These are phyloP conservation scores for Phanerochaete carnosa DNA, from an alignment of 768 basidiomycete genomes.

Conservation along the genomic window DNA sequence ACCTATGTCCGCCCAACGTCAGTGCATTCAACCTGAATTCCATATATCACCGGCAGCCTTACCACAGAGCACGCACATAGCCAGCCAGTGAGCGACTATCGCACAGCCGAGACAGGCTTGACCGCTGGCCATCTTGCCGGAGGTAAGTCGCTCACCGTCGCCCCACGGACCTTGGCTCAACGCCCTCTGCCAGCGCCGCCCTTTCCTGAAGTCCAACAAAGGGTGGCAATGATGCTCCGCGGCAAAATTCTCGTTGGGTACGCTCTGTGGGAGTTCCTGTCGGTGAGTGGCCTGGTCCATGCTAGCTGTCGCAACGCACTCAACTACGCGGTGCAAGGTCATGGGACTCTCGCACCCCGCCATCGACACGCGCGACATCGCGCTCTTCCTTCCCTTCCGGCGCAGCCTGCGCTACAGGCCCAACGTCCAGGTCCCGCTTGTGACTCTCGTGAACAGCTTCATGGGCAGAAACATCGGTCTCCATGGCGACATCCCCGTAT, in stretches of 20 bases:
- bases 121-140: slow-evolving; percentile 34
- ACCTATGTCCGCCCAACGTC: slow-evolving; percentile 54
- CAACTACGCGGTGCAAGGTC: slow-evolving; percentile 30
- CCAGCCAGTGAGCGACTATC: slow-evolving; percentile 44
- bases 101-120: slow-evolving; percentile 45
- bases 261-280: slow-evolving; percentile 49
- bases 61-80: slow-evolving; percentile 25
- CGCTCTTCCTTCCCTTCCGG: slow-evolving; percentile 48
- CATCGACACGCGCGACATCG: slow-evolving; percentile 51
- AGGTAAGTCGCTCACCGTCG: slow-evolving; percentile 27
- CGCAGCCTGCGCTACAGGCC: slow-evolving; percentile 36
- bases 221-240: slow-evolving; percentile 38
- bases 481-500: slow-evolving; percentile 37
- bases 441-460: slow-evolving; percentile 40
- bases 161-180: neutral
- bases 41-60: neutral
- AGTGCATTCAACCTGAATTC: slow-evolving; percentile 16
- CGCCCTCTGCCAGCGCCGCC: slow-evolving; percentile 35
- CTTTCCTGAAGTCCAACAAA: slow-evolving; percentile 46
- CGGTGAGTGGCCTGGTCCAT: slow-evolving; percentile 31
- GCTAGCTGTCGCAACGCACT: neutral
- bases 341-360: slow-evolving; percentile 50
- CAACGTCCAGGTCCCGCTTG: slow-evolving; percentile 33
- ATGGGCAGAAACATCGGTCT: slow-evolving; percentile 44
- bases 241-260: slow-evolving; percentile 57